These are phyloP conservation scores for Plantago coronopus DNA, from an alignment of 305 asterid species.

Conservation along the genomic window DNA sequence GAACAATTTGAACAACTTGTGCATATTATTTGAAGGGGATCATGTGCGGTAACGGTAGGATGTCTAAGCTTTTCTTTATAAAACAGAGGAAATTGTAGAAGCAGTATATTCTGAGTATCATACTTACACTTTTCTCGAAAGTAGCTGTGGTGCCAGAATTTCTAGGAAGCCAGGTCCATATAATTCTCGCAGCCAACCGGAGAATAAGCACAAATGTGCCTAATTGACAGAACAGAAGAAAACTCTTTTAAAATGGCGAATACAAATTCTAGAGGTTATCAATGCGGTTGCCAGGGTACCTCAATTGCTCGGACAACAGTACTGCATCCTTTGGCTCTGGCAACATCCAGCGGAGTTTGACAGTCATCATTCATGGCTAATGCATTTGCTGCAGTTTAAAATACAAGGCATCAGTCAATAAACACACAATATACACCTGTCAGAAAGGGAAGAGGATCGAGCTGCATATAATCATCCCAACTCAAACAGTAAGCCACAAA, in stretches of 20 bases:
- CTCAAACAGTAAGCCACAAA: constrained; percentile 12
- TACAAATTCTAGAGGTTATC: not conserved
- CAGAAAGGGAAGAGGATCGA: constrained; percentile 15
- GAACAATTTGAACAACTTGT: not conserved
- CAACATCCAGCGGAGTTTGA: constrained; percentile 90
- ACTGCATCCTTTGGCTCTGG: constrained; percentile 74
- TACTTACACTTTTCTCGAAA: constrained; percentile 89
- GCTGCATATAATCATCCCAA: constrained; percentile 8
- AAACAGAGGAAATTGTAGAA: not conserved
- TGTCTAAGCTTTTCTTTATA: not conserved
- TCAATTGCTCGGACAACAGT: constrained; percentile 83
- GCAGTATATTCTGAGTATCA: constrained; percentile 6
- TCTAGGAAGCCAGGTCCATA: constrained; percentile 85
- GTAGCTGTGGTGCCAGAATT: constrained; percentile 70
- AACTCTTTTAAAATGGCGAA: constrained; percentile 7
- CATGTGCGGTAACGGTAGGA: not conserved
- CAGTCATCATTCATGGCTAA: constrained; percentile 78
- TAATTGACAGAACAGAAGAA: constrained; percentile 30
- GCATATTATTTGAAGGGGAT: not conserved
- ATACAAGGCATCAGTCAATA: constrained; percentile 18
- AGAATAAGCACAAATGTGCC: constrained; percentile 75
- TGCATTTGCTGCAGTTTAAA: constrained; percentile 66
- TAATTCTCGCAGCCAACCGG: constrained; percentile 85
- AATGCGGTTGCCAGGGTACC: constrained; percentile 43
- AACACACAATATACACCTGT: constrained; percentile 13